phyloP scores from a whole-genome alignment of 2,329 filamentous ascomycete genomes.

The Arachnomyces sp. region DNA sequence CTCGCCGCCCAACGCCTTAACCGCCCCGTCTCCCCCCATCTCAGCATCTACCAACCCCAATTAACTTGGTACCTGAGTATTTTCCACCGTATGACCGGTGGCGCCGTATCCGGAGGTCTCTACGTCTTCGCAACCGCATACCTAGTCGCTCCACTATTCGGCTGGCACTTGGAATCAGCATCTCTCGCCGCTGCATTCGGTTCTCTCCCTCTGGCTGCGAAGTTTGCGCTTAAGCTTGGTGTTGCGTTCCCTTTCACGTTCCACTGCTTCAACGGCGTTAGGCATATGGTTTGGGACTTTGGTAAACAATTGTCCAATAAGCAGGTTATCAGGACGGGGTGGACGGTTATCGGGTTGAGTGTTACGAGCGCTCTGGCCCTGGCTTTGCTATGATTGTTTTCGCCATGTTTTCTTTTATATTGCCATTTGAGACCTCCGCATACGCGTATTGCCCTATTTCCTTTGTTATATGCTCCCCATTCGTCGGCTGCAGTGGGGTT shows the following conservation, averaged over 20 bases:
- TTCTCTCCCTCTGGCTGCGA: slow-evolving; percentile 50
- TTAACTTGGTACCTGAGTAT: slow-evolving; percentile 74
- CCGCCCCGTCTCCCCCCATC: slow-evolving; percentile 77
- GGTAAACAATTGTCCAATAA: slow-evolving; percentile 55
- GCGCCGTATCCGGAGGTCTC: slow-evolving; percentile 59
- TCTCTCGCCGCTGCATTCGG: slow-evolving; percentile 57
- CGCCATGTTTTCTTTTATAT: slow-evolving; percentile 9
- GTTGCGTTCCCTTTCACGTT: slow-evolving; percentile 59
- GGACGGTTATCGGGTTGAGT: slow-evolving; percentile 52
- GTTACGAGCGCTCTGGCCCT: slow-evolving; percentile 41
- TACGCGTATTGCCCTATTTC: too few species aligned
- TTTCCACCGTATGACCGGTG: slow-evolving; percentile 78
- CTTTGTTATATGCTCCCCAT: too few species aligned
- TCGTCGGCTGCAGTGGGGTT: too few species aligned
- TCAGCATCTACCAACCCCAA: slow-evolving; percentile 75
- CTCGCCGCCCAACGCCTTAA: slow-evolving; percentile 71
- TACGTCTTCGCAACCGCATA: slow-evolving; percentile 78
- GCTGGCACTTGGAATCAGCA: slow-evolving; percentile 59
- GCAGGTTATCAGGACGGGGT: slow-evolving; percentile 57
- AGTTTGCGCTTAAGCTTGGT: slow-evolving; percentile 51
- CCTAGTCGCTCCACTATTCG: slow-evolving; percentile 67
- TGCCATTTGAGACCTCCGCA: neutral
- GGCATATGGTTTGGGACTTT: slow-evolving; percentile 64
- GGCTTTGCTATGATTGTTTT: slow-evolving; percentile 28
- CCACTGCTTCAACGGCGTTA: slow-evolving; percentile 60